Conservation (phyloP, 129 eudicot species). For the Flaveria brownii region DNA sequence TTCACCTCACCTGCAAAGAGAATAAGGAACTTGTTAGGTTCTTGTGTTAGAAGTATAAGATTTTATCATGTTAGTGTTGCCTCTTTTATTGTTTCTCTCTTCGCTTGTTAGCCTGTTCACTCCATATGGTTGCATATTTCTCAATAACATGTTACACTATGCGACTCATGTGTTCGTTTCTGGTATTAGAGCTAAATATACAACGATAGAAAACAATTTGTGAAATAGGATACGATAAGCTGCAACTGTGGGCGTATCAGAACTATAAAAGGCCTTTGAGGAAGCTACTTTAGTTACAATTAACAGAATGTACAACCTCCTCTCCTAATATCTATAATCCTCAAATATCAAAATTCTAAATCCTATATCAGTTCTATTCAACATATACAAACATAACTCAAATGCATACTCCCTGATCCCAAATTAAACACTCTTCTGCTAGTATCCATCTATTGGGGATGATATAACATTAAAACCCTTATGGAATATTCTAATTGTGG, state of each 20-base stretch:
- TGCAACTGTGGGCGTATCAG: not conserved
- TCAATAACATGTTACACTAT: not conserved
- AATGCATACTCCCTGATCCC: not conserved
- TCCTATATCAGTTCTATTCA: not conserved
- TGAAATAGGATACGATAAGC: not conserved
- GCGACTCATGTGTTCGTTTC: not conserved
- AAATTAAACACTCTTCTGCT: not conserved
- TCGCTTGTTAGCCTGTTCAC: not conserved
- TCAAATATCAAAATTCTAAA: not conserved
- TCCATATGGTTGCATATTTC: not conserved
- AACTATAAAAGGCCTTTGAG: not conserved
- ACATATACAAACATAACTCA: not conserved
- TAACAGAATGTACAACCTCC: not conserved
- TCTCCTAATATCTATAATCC: not conserved
- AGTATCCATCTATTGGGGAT: not conserved
- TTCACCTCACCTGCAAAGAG: conserved; percentile 62
- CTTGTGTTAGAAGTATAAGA: not conserved
- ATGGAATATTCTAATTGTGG: not conserved
- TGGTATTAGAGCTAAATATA: not conserved
- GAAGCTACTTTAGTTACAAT: not conserved
- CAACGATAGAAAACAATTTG: not conserved
- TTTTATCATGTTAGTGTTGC: not conserved
- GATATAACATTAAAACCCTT: not conserved
- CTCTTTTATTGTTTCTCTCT: conserved; percentile 5
- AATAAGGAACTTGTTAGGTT: not conserved